A percentile compares a stretch with the other conserved stretches of the same genome.
Evolutionary conservation across 2,329 filamentous ascomycete genomes (phyloP).

Genomic region (Xylaria polymorpha): DNA sequence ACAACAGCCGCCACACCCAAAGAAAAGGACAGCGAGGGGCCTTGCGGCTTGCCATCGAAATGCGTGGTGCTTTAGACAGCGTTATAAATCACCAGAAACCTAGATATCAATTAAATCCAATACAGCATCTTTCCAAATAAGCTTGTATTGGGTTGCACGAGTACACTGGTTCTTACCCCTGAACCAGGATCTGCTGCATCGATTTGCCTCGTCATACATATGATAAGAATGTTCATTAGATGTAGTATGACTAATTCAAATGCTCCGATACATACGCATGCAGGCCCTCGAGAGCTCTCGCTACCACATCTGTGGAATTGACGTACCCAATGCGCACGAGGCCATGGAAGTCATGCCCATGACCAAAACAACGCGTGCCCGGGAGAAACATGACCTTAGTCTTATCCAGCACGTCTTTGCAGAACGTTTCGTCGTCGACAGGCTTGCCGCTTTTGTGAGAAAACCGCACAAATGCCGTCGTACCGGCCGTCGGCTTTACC

Average conservation of each 20-base stretch:
- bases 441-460: slow-evolving; percentile 65
- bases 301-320: slow-evolving; percentile 75
- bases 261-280: slow-evolving; percentile 55
- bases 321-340: slow-evolving; percentile 84
- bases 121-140: not conserved
- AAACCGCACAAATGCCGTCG: slow-evolving; percentile 82
- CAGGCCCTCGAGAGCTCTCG: slow-evolving; percentile 69
- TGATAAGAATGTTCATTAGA: not conserved
- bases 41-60: slow-evolving; percentile 81
- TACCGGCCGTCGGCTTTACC: slow-evolving; percentile 80
- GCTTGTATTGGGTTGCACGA: not conserved
- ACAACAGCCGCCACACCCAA: slow-evolving; percentile 43
- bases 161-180: not conserved
- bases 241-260: slow-evolving; percentile 35
- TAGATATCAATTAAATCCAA: slow-evolving; percentile 16
- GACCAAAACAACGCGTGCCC: slow-evolving; percentile 78
- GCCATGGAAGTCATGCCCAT: slow-evolving; percentile 66
- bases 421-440: slow-evolving; percentile 79
- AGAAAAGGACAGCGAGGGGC: slow-evolving; percentile 69
- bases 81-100: slow-evolving; percentile 6
- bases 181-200: not conserved
- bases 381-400: slow-evolving; percentile 81
- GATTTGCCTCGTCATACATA: not conserved
- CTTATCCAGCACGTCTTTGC: slow-evolving; percentile 72
- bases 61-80: slow-evolving; percentile 65